Base-by-base conservation (phyloP, 179 eudicot genomes). In the Monotropa hypopitys region DNA sequence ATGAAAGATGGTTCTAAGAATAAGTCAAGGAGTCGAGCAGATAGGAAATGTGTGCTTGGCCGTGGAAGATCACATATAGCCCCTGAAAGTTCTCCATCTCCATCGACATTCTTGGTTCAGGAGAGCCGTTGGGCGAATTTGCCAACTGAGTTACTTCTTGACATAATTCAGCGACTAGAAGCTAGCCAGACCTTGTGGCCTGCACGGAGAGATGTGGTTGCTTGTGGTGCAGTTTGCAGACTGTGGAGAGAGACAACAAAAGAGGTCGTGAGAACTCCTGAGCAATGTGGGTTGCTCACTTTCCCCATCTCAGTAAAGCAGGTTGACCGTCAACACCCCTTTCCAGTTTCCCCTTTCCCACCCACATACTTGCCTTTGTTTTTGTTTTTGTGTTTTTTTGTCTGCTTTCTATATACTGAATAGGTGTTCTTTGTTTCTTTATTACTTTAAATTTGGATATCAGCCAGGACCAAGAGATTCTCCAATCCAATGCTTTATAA, bases 401-500 rank as follows among this genome's bases (percentile, higher is more conserved):
- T 51, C 7, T 38, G 32, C 40, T 56, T 16, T 30, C 26, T 49
- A 9, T 30, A 7, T 38, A 51, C 70, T 50, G 68, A 54, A 20
- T 45, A 13, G 73, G 35, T 73, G 40, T 54, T 32, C 28, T 74
- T 59, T 70, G 1, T 13, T 53, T 71, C 18, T 43, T 35, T 57
- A 32, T 54, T 8, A 7, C 12, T 70, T 30, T 33, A 45, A 54
- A 67, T 53, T 74, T 69, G 79, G 62, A 40, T 59, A 43, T 73
- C 78, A 87, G 88, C 90, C 91, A 35, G 91, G 86, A 40, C 84
- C 91, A 80, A 88, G 90, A 80, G 88, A 81, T 78, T 76, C 83
- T 77, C 87, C 86, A 16, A 84, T 88, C 78, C 91, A 87, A 51
- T 88, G 91, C 82, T 88, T 76, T 74, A 84, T 88, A 62, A 84